Conservation (phyloP, 106 monocot species). For the Acorus gramineus region DNA sequence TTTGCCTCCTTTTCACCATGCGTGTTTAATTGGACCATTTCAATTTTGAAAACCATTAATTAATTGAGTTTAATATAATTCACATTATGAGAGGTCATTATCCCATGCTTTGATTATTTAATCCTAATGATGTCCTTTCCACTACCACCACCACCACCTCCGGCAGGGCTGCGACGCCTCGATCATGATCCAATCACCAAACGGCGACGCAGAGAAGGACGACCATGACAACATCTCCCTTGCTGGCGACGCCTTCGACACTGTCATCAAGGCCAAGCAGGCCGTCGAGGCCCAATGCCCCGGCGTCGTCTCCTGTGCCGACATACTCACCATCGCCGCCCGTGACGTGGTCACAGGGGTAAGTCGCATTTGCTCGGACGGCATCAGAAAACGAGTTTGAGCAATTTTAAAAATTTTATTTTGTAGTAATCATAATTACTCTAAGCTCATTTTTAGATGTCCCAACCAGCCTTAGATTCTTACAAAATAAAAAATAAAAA, state of each 20-base stretch:
- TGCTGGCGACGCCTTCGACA: conserved; percentile 63
- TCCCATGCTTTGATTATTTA: background rate
- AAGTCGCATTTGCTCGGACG: background rate
- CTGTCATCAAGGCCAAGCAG: conserved; percentile 32
- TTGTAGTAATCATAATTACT: too few species aligned
- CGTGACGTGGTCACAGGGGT: conserved; percentile 52
- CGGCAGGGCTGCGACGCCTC: conserved; percentile 53
- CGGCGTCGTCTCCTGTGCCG: conserved; percentile 53
- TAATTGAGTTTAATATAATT: background rate
- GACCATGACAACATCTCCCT: conserved; percentile 44
- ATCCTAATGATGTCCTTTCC: background rate
- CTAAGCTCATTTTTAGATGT: too few species aligned
- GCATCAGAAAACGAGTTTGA: background rate
- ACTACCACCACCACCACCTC: background rate
- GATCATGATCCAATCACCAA: conserved; percentile 35
- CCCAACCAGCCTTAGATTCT: too few species aligned
- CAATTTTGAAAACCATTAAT: background rate
- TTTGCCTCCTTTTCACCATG: too few species aligned
- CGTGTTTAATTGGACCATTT: background rate
- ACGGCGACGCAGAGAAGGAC: conserved; percentile 54
- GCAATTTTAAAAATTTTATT: too few species aligned
- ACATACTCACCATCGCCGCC: conserved; percentile 41
- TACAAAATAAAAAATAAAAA: too few species aligned
- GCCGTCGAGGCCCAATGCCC: conserved; percentile 42
- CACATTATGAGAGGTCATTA: too few species aligned